phyloP scores from a whole-genome alignment of 768 basidiomycete genomes.

The Boletus rubropictus region DNA sequence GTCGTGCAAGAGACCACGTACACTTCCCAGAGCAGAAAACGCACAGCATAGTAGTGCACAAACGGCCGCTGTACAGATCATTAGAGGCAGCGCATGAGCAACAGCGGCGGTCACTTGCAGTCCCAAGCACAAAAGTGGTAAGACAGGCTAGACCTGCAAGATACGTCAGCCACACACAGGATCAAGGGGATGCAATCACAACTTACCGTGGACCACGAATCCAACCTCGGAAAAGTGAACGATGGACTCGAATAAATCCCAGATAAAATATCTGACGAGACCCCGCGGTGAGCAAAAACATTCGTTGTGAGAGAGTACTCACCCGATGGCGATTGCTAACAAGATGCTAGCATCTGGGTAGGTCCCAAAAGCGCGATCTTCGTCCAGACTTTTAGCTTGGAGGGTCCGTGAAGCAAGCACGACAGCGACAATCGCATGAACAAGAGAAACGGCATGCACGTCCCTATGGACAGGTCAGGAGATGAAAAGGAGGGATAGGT shows the following conservation, averaged over 20 bases:
- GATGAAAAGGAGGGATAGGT: background rate
- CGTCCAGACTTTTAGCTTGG: conserved; percentile 38
- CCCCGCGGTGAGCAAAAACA: background rate
- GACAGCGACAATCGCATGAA: conserved; percentile 64
- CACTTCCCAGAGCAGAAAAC: conserved; percentile 82
- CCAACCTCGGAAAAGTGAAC: conserved; percentile 65
- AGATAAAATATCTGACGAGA: conserved; percentile 62
- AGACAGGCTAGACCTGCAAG: conserved; percentile 56
- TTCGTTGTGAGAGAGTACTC: conserved; percentile 13
- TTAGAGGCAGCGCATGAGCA: conserved; percentile 5
- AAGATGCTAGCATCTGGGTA: conserved; percentile 51
- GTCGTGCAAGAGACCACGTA: conserved; percentile 29
- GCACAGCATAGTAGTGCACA: conserved; percentile 68
- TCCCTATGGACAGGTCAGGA: conserved; percentile 40
- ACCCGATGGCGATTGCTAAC: conserved; percentile 70
- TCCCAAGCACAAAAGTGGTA: conserved; percentile 60
- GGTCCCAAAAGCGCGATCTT: conserved; percentile 77
- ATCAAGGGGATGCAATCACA: background rate
- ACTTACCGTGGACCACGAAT: conserved; percentile 70
- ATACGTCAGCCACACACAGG: conserved; percentile 1
- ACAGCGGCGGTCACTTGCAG: conserved; percentile 42
- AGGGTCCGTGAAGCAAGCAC: conserved; percentile 56
- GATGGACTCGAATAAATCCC: conserved; percentile 73
- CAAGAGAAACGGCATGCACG: conserved; percentile 65
- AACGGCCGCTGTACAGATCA: conserved; percentile 53